Evolutionary conservation across 495 filamentous ascomycete genomes (phyloP), one percentile per base, ranked within the genome.

Genomic region (Talaromyces nanjingensis): DNA sequence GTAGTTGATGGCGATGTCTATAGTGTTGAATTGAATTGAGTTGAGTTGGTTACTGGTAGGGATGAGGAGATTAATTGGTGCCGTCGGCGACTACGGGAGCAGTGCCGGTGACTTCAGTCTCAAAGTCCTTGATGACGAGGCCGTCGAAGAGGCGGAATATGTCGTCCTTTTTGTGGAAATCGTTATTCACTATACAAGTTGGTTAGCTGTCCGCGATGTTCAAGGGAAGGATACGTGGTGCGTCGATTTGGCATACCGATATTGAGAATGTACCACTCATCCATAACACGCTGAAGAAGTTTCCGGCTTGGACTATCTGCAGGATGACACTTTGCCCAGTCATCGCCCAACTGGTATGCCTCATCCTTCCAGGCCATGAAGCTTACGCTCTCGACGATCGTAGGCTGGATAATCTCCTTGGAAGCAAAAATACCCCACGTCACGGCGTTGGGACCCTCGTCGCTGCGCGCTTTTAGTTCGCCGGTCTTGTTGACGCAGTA

Each of bases 351-450:
- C 63, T 89, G 86, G 77, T 88, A 99, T 16, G 96, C 96, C 73
- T 99, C 96, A 67, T 99, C 96, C 79, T 96, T 96, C 96, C 96
- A 99, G 27, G 96, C 96, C 61, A 99, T 75, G 84, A 99, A 99
- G 76, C 90, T 94, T 74, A 98, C 86, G 6, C 91, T 96, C 77
- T 99, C 96, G 55, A 98, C 93, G 65, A 99, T 96, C n/a, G 96
- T 99, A 11, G 96, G 96, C 73, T 99, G 96, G 53, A 99, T 92
- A 70, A 99, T 97, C 74, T 99, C 96, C 72, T 97, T 94, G 37
- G 94, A 94, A 11, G 96, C 93, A 79, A 97, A 99, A 53, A 98
- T 96, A 75, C 96, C 96, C 96, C 96, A 99, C 4, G 96, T 99
- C 58, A 99, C 87, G 11, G 96, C 96, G 69, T 98, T 99, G 25